Conservation (phyloP, 2,329 filamentous ascomycete species). For the Aspergillus novofumigatus region DNA sequence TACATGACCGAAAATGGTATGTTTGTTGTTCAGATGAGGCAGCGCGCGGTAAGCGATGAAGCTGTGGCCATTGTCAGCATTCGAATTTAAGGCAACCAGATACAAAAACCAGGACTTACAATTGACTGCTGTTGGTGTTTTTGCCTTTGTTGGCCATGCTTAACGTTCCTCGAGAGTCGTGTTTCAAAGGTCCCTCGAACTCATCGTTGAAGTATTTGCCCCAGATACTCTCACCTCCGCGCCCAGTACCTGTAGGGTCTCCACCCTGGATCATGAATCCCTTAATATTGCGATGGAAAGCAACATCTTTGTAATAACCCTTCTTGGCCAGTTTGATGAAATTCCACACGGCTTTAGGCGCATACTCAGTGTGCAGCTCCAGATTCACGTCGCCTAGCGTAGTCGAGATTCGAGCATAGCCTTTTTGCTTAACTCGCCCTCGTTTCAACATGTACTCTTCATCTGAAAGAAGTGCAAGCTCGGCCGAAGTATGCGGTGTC, state of each 20-base stretch:
- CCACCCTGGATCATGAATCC: constrained; percentile 98
- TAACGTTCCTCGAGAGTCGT: constrained; percentile 72
- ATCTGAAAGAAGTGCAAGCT: constrained; percentile 79
- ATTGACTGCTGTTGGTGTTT: constrained; percentile 93
- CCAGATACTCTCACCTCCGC: constrained; percentile 89
- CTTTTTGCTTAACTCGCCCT: constrained; percentile 80
- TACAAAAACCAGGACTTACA: constrained; percentile 37
- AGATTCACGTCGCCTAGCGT: constrained; percentile 80
- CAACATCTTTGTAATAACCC: constrained; percentile 80
- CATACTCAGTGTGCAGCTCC: constrained; percentile 85
- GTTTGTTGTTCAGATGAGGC: constrained; percentile 86
- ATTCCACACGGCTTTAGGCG: constrained; percentile 94
- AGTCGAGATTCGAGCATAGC: constrained; percentile 86
- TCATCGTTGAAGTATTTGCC: constrained; percentile 92
- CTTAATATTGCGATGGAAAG: constrained; percentile 89
- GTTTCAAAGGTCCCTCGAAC: constrained; percentile 82
- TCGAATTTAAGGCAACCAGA: background rate
- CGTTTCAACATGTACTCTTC: constrained; percentile 97
- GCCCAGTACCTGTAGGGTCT: constrained; percentile 86
- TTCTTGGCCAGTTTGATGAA: constrained; percentile 83
- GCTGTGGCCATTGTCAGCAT: constrained; percentile 23
- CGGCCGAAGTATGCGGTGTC: constrained; percentile 84
- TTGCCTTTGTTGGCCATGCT: constrained; percentile 99
- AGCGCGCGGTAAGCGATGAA: constrained; percentile 87
- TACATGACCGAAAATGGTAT: constrained; percentile 91